Conservation (phyloP, 441 rosid species). For the Jatropha podagrica region DNA sequence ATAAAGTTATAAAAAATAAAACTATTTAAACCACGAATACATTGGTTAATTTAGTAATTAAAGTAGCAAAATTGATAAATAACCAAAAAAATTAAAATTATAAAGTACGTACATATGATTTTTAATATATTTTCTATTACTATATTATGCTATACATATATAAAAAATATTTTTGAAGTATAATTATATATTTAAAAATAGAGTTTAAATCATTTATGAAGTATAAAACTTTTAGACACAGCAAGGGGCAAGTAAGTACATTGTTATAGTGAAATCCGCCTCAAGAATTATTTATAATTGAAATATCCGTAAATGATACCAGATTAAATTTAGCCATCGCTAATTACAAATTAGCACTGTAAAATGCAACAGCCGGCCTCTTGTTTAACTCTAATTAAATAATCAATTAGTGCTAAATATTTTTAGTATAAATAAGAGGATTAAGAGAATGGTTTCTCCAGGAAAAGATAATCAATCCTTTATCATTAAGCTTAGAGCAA, state of each 20-base stretch:
- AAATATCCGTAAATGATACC: background rate
- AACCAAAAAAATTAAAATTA: too few species aligned
- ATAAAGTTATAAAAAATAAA: too few species aligned
- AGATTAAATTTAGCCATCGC: background rate
- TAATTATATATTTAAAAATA: too few species aligned
- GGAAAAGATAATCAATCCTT: background rate
- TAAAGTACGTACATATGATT: too few species aligned
- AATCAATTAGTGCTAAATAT: background rate
- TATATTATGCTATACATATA: too few species aligned
- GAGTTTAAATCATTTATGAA: too few species aligned
- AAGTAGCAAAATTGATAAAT: too few species aligned
- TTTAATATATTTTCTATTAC: too few species aligned
- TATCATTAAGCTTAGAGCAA: background rate
- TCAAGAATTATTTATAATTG: background rate
- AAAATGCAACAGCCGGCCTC: constrained; percentile 8
- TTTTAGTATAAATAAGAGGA: background rate
- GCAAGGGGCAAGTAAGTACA: background rate
- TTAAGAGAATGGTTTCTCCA: background rate
- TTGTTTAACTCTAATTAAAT: constrained; percentile 3
- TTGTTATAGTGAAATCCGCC: constrained; percentile 1
- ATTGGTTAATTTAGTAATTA: too few species aligned
- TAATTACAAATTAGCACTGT: background rate
- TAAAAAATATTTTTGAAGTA: too few species aligned
- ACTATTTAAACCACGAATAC: too few species aligned
- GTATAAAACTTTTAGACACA: too few species aligned